Evolutionary conservation across 192 early-diverging fungal species (phyloP).

Genomic region (Coemansia sp.): DNA sequence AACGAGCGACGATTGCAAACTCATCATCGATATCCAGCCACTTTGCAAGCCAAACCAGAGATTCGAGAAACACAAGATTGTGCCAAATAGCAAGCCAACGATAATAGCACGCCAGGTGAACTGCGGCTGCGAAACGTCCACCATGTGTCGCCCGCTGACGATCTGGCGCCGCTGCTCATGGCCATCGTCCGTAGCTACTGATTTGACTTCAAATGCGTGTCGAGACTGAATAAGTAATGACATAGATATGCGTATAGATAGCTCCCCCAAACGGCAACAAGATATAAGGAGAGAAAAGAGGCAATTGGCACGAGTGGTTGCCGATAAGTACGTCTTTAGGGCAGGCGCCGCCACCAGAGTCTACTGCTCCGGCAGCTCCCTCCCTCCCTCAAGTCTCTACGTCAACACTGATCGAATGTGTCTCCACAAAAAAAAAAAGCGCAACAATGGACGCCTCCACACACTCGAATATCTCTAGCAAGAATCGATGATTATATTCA

Average conservation of each 20-base stretch:
- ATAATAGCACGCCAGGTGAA: conserved; percentile 58
- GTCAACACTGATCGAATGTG: neutral
- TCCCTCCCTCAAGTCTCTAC: neutral
- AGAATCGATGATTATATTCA: neutral
- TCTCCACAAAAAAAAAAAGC: neutral
- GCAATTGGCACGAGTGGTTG: neutral
- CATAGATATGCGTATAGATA: neutral
- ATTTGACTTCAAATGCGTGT: neutral
- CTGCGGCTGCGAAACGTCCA: conserved; percentile 45
- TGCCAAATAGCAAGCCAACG: conserved; percentile 71
- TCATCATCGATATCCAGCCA: conserved; percentile 83
- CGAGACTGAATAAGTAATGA: neutral
- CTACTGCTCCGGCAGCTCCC: conserved; percentile 5
- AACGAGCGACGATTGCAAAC: conserved; percentile 70
- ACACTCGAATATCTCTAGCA: neutral
- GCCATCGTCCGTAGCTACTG: conserved; percentile 14
- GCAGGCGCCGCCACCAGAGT: neutral
- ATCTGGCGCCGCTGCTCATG: conserved; percentile 5
- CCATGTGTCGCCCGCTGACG: conserved; percentile 21
- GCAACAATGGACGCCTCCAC: neutral
- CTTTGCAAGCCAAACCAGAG: conserved; percentile 89
- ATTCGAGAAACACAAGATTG: conserved; percentile 81
- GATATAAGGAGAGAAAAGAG: neutral
- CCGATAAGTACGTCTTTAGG: neutral
- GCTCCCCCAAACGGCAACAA: neutral